Percentiles rank a stretch among this genome's conserved stretches.
phyloP scores from a whole-genome alignment of 306 rosid genomes.

The peach (Prunus persica) region Prunus_persica_NCBIv2 NC_034011.1:3574001-3574500 shows the following conservation, averaged over 20 bases:
- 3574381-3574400: not conserved
- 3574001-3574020: not conserved
- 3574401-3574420: not conserved
- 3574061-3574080: not conserved
- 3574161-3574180: not conserved
- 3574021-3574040: not conserved
- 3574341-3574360: not conserved
- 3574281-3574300: not conserved
- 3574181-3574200: not conserved
- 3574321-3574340: not conserved
- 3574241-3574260: not conserved
- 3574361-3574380: not conserved
- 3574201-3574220: not conserved
- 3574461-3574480: conserved; percentile 32
- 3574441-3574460: conserved; percentile 51
- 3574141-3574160: not conserved
- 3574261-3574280: not conserved
- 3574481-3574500: conserved; percentile 28
- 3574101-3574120: not conserved
- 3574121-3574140: not conserved
- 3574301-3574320: too few relatives aligned
- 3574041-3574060: not conserved
- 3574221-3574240: not conserved
- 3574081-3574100: not conserved
- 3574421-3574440: conserved; percentile 54